Conservation (phyloP, 345 rosid species). For the Gossypium ekmanianum region DNA sequence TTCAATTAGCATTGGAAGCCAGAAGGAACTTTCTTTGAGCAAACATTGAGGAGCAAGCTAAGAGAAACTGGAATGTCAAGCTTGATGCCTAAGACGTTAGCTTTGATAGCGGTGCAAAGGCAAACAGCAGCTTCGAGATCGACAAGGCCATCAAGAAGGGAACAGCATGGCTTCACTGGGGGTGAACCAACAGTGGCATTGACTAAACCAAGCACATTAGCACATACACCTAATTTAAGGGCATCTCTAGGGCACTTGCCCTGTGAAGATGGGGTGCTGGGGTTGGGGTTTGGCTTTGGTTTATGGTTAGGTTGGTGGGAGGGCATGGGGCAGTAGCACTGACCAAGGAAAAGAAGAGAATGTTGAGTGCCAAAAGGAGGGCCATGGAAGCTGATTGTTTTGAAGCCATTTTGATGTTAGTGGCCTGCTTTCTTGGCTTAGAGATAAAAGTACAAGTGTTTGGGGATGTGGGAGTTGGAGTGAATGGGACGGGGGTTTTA, state of each 20-base stretch:
- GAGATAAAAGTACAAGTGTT: not conserved
- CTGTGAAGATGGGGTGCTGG: not conserved
- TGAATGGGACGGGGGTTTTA: not conserved
- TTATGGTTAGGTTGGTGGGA: not conserved
- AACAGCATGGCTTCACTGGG: not conserved
- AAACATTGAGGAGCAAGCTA: not conserved
- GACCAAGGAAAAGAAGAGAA: conserved; percentile 1
- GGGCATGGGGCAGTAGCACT: not conserved
- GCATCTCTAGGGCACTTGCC: not conserved
- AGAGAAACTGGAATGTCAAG: not conserved
- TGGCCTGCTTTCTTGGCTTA: not conserved
- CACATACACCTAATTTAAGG: not conserved
- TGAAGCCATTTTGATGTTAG: not conserved
- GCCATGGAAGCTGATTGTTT: not conserved
- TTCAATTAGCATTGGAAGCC: not conserved
- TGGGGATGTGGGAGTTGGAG: not conserved
- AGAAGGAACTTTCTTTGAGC: not conserved
- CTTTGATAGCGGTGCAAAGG: not conserved
- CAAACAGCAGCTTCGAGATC: not conserved
- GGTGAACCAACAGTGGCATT: not conserved
- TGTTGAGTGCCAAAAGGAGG: conserved; percentile 1
- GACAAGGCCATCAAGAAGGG: not conserved
- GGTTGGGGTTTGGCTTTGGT: not conserved
- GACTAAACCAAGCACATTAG: not conserved
- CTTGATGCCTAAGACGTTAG: not conserved